Percentiles rank a stretch among this genome's conserved stretches.
Conservation (phyloP, 78 protist species). For the Ministeria vibrans region DNA sequence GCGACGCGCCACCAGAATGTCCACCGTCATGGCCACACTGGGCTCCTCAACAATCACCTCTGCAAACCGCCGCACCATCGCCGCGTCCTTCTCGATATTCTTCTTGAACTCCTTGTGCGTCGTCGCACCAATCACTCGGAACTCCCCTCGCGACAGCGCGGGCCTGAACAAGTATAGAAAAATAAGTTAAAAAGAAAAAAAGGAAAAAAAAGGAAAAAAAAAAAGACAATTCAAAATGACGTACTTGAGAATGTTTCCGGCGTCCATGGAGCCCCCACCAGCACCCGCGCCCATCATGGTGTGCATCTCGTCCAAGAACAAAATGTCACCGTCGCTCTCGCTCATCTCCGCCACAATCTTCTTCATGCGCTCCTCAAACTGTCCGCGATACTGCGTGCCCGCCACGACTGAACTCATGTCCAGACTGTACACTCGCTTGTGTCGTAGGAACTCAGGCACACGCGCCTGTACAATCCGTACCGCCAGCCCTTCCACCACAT, state of each 20-base stretch:
- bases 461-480: slow-evolving; percentile 93
- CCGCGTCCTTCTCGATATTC: slow-evolving; percentile 96
- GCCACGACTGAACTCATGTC: slow-evolving; percentile 97
- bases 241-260: slow-evolving; percentile 91
- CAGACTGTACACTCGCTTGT: slow-evolving; percentile 66
- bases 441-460: slow-evolving; percentile 83
- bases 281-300: slow-evolving; percentile 85
- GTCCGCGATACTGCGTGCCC: slow-evolving; percentile 97
- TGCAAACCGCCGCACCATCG: slow-evolving; percentile 96
- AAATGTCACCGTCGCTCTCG: slow-evolving; percentile 77
- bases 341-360: slow-evolving; percentile 88
- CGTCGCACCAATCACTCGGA: slow-evolving; percentile 97
- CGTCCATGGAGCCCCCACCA: slow-evolving; percentile 90
- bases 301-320: slow-evolving; percentile 99
- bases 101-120: slow-evolving; percentile 93
- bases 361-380: slow-evolving; percentile 97
- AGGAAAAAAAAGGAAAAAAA: no score
- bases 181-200: no score
- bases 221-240: slow-evolving; percentile 22
- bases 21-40: slow-evolving; percentile 26
- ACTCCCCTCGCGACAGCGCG: no score
- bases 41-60: slow-evolving; percentile 90
- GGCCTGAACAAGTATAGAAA: no score
- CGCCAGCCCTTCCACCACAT: slow-evolving; percentile 98
- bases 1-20: neutral